phyloP scores from a whole-genome alignment of 352 stramenopile species.

The Globisporangium echinulatum region DNA sequence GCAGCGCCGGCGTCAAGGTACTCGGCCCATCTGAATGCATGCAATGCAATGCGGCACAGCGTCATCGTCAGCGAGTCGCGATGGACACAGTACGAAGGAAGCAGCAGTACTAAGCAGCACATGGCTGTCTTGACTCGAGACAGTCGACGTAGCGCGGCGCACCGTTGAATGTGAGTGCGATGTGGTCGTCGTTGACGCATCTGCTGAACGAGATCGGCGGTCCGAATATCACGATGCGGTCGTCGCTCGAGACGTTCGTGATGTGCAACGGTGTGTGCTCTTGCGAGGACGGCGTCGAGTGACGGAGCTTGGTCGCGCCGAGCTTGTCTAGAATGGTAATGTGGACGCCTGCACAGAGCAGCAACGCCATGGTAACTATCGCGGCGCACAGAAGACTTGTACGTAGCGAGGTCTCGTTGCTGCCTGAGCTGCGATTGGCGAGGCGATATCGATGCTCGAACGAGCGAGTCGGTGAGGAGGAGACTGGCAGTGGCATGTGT shows the following conservation, averaged over 20 bases:
- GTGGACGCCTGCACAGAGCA: not conserved
- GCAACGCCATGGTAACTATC: not conserved
- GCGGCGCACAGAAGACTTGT: not conserved
- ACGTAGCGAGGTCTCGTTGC: not conserved
- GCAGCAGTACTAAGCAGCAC: not conserved
- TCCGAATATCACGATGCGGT: not conserved
- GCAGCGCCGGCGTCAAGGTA: constrained; percentile 3
- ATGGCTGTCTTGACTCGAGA: not conserved
- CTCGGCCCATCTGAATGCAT: constrained; percentile 5
- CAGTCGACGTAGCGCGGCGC: not conserved
- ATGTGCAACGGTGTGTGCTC: not conserved
- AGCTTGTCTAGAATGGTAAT: not conserved
- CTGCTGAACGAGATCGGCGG: not conserved
- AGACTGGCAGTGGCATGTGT: not conserved
- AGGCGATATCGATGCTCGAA: not conserved
- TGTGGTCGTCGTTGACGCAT: constrained; percentile 6
- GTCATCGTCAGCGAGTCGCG: too few relatives aligned
- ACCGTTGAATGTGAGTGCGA: constrained; percentile 10
- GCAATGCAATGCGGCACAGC: not conserved
- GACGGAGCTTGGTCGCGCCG: not conserved
- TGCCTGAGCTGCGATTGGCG: not conserved
- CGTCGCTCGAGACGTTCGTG: not conserved
- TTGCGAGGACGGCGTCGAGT: not conserved
- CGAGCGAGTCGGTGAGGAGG: not conserved
- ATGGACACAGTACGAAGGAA: not conserved